These are phyloP conservation scores for Talaromyces rugulosus DNA, from an alignment of 2,329 filamentous ascomycete species.

Conservation along the genomic window DNA sequence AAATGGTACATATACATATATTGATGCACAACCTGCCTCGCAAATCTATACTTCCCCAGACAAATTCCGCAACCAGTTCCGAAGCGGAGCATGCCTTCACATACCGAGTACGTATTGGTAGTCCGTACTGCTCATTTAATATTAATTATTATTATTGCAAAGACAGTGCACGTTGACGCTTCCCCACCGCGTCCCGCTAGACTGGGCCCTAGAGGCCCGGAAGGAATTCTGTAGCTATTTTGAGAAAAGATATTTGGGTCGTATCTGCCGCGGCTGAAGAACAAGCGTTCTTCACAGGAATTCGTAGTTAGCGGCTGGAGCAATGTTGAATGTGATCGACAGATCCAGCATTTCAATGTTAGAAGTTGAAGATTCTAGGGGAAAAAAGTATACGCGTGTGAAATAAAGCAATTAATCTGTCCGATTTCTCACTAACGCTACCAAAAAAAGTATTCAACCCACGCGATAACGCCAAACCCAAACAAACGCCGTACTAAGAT, in stretches of 20 bases:
- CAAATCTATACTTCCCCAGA: background rate
- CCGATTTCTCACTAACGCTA: background rate
- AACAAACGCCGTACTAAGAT: background rate
- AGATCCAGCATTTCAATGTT: background rate
- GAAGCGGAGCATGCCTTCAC: background rate
- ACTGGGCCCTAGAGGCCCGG: background rate
- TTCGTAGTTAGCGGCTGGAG: too few species aligned
- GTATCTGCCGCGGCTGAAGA: background rate
- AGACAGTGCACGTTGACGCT: background rate
- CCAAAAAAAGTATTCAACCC: background rate
- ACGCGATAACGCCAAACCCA: background rate
- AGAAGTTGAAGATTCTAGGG: background rate
- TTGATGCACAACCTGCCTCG: background rate
- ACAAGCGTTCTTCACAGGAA: too few species aligned
- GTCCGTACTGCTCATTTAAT: too few species aligned
- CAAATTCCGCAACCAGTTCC: background rate
- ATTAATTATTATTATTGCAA: background rate
- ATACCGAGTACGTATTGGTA: background rate
- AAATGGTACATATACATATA: too few species aligned
- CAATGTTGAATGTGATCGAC: background rate
- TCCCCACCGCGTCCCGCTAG: background rate
- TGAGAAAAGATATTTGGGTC: background rate
- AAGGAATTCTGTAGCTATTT: background rate
- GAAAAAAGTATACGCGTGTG: background rate
- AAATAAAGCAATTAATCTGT: background rate